Evolutionary conservation across 495 filamentous ascomycete species (phyloP).

Genomic region (Neurospora sp.): DNA sequence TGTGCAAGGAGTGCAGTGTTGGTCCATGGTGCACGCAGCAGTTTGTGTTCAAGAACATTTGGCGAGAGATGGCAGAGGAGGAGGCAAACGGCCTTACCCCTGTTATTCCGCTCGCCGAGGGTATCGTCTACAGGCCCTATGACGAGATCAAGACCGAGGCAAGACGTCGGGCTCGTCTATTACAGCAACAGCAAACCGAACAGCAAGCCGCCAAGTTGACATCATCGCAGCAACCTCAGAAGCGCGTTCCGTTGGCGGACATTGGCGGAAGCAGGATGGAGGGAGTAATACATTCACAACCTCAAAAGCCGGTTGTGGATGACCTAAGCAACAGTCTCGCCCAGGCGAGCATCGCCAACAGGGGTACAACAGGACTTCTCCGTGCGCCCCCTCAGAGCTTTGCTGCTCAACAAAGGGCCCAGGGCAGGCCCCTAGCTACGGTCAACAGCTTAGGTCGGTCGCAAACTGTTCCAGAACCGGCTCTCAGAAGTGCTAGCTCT

Average conservation of each 20-base stretch:
- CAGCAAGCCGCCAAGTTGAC: not conserved
- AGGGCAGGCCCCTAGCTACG: constrained; percentile 25
- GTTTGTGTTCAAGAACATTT: constrained; percentile 45
- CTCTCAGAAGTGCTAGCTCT: constrained; percentile 8
- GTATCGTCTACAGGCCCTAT: constrained; percentile 56
- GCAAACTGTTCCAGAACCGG: constrained; percentile 12
- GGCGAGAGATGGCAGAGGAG: constrained; percentile 59
- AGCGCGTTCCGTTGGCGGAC: not conserved
- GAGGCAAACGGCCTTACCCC: constrained; percentile 61
- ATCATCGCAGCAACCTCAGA: not conserved
- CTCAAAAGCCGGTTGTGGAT: constrained; percentile 2
- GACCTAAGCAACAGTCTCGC: constrained; percentile 16
- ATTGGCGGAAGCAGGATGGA: not conserved
- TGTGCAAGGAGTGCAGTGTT: constrained; percentile 37
- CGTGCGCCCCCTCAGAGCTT: constrained; percentile 44
- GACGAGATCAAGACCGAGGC: constrained; percentile 31
- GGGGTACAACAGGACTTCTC: constrained; percentile 20
- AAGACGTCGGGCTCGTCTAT: constrained; percentile 18
- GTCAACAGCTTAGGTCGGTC: constrained; percentile 5
- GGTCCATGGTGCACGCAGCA: constrained; percentile 36
- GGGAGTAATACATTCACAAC: not conserved
- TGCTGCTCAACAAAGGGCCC: constrained; percentile 48
- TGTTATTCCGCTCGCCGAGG: constrained; percentile 54
- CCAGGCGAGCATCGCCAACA: constrained; percentile 10
- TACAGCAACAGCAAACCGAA: constrained; percentile 10